These are phyloP conservation scores for Tetrahymena thermophila DNA, from an alignment of 73 alveolate species.

Conservation along the genomic window DNA sequence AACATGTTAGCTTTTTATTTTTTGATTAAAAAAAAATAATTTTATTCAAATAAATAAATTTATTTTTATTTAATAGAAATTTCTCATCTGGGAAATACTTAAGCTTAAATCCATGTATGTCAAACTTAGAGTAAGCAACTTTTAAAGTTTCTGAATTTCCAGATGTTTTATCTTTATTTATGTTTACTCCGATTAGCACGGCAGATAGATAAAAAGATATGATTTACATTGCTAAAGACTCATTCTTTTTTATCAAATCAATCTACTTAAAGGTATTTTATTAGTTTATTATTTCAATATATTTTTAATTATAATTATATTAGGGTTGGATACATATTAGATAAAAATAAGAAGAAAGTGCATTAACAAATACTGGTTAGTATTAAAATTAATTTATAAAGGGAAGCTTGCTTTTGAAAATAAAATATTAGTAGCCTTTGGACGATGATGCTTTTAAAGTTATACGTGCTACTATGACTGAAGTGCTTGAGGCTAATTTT, in stretches of 20 bases:
- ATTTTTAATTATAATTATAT: not conserved
- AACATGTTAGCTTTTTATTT: too few species aligned
- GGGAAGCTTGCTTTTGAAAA: not conserved
- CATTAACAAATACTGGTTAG: not conserved
- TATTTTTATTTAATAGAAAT: not conserved
- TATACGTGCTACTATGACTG: slow-evolving; percentile 24
- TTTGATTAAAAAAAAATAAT: too few species aligned
- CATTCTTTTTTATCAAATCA: not conserved
- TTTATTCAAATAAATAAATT: too few species aligned
- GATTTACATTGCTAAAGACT: not conserved
- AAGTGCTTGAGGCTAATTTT: slow-evolving; percentile 35
- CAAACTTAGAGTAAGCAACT: not conserved
- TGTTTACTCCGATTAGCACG: not conserved
- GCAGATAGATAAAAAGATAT: not conserved
- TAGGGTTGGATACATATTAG: not conserved
- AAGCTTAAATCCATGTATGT: not conserved
- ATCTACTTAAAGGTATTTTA: not conserved
- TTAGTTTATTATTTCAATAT: not conserved
- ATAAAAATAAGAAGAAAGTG: not conserved
- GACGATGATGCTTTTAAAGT: slow-evolving; percentile 40
- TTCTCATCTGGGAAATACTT: not conserved
- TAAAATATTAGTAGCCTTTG: not conserved
- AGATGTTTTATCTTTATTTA: not conserved
- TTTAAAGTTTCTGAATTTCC: not conserved
- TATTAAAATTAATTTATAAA: not conserved